Base-by-base conservation (phyloP, 768 basidiomycete genomes). In the Coprinopsis sp. region DNA sequence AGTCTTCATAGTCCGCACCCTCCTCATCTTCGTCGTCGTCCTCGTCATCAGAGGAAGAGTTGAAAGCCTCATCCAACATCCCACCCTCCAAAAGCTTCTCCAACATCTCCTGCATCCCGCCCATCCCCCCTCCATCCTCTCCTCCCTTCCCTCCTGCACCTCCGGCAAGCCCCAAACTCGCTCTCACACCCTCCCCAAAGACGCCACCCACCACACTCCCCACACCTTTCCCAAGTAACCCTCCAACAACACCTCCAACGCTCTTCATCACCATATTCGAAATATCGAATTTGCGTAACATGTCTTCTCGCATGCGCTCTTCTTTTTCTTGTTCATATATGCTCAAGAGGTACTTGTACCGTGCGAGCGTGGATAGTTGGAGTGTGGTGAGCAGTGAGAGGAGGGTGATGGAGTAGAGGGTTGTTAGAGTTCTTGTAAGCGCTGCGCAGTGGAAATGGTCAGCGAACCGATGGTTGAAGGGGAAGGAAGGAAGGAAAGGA, bases 391-490 rank as follows among this genome's bases (percentile, higher is more conserved):
- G 76, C n/a, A 97, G 75, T 14, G 85, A 78, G 33, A 98, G 77
- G 23, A 98, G 79, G 13, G 90, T 86, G 18, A 84, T 78, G 12
- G 92, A 81, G 64, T 98, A 97, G 19, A 94, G 65, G 0, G 87
- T 81, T 6, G 93, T 93, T 22, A 98, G 66, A 13, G 89, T 84
- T 44, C 94, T 76, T 2, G 93, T 95, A 49, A 97, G 78, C 5
- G 91, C 92, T 96, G 49, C 14, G 31, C n/a, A 11, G 27, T 22
- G 24, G 19, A 27, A 25, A 24, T 4, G 3, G 19, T 16, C 24
- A 27, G 8, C 23, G 39, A 24, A 24, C 16, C 6, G n/a, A 13
- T 3, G 8, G n/a, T 31, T 39, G 23, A 28, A 28, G 37, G 10
- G 39, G 3, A 46, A 29, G 22, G 19, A 52, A 29, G 6, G 11